Base-by-base conservation (phyloP, 306 rosid genomes). In the Cucurbita maxima region DNA sequence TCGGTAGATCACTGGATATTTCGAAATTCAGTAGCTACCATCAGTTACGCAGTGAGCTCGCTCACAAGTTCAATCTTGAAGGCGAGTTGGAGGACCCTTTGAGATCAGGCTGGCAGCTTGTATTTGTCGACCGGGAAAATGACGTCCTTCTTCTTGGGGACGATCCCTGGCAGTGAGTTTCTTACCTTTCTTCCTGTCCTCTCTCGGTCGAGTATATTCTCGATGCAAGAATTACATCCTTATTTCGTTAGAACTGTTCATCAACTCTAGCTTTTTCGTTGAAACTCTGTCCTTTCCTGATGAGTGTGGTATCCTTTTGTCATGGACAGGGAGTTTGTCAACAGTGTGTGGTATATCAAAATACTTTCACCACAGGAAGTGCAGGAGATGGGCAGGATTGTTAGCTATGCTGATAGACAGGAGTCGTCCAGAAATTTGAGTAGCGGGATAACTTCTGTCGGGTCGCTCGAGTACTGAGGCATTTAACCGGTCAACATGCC, bases 31-130 rank as follows among this genome's bases (percentile, higher is more conserved):
- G 89, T 81, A 92, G 83, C 88, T 89, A 92, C 81, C 85, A 76
- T 14, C 96, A 92, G 85, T 86, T 92, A 82, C 94, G 97, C 57
- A 61, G 91, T 5, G 97, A 87, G 87, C 89, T 92, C 57, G 96
- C 97, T 84, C 88, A 80, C 8, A 82, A 89, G 97, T 92, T 92
- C 80, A 83, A 89, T 73, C 91, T 89, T 82, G 90, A 87, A 83
- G 89, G 94, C 67, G 89, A 89, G 79, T 77, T 92, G 86, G 97
- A 92, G 85, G 96, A 87, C 85, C 96, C 94, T 76, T 80, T 86
- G 78, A 92, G 97, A 92, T 92, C 97, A 92, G 96, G 97, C 97
- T 92, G 97, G 97, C 96, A 92, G 97, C 97, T 92, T 92, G 96
- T 92, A 85, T 89, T 92, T 60, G 95, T 92, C 73, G 97, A 89